phyloP scores from a whole-genome alignment of 2,329 filamentous ascomycete species.

The Sporothrix pseudoabietina region DNA sequence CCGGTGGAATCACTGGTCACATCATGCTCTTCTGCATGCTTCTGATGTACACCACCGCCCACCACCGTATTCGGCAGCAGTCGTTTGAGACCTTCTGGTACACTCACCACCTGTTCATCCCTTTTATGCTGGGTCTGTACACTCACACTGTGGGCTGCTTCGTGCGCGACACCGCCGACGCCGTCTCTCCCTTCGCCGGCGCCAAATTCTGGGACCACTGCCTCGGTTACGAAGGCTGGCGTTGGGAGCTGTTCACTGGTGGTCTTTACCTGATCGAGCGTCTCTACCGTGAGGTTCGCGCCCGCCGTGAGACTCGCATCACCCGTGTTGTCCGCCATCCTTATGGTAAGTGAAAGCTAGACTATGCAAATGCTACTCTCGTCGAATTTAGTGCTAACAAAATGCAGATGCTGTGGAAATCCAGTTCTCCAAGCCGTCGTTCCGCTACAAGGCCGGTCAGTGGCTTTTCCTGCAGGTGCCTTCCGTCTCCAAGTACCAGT shows the following conservation, averaged over 20 bases:
- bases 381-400: background rate
- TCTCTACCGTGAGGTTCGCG: constrained; percentile 86
- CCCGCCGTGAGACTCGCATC: constrained; percentile 81
- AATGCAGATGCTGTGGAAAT: constrained; percentile 85
- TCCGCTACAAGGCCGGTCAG: constrained; percentile 97
- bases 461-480: constrained; percentile 97
- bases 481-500: constrained; percentile 83
- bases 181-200: constrained; percentile 82
- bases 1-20: constrained; percentile 92
- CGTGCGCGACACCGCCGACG: constrained; percentile 75
- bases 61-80: constrained; percentile 91
- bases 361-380: background rate
- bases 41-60: constrained; percentile 94
- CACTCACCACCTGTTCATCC: constrained; percentile 97
- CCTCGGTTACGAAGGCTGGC: constrained; percentile 93
- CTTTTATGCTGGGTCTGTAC: constrained; percentile 90
- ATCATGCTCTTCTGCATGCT: constrained; percentile 99
- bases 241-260: constrained; percentile 90
- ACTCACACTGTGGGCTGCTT: constrained; percentile 97
- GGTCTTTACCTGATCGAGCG: constrained; percentile 85
- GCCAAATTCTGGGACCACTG: constrained; percentile 86
- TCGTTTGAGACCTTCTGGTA: constrained; percentile 99
- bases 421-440: constrained; percentile 92
- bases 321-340: constrained; percentile 93
- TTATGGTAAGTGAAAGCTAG: constrained; percentile 57